Base-by-base conservation (phyloP, 2,329 filamentous ascomycete genomes). In the Hypoxylon sp. region DNA sequence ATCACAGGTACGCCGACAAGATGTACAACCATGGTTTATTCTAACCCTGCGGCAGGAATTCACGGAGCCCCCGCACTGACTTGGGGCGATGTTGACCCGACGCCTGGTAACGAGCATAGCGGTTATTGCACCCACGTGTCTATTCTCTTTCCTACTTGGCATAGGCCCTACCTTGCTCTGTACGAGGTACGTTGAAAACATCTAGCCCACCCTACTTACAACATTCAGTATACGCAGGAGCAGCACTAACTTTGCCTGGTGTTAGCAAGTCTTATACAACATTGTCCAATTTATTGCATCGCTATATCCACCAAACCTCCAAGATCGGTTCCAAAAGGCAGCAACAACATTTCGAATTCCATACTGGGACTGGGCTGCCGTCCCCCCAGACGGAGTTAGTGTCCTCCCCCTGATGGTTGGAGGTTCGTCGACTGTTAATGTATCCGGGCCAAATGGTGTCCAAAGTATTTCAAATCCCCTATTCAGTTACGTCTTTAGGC, bases 81-180 rank as follows among this genome's bases (percentile, higher is more conserved):
- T 11, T 89, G 87, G 85, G 86, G 83, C 31, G 84, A 81, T 35
- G 87, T 89, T 21, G 74, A 80, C 53, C 81, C 84, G 60, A 81
- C 80, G 1, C 75, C 82, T 2, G 87, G 87, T 1, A 87, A 86
- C 65, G 82, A 84, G 62, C 80, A 83, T 42, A 83, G 86, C 15
- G 93, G 93, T 54, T 97, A 94, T 78, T 97, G 93, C 78, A 88
- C 88, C 13, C 93, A 97, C 79, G 87, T 85, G 24, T 92, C 91
- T 1, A 88, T 91, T 44, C 82, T 96, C 15, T 96, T 97, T 77
- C 88, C 91, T 42, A 86, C 90, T 42, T 97, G 93, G 93, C 93
- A 97, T 83, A 88, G 93, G 54, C 92, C 93, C 0, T 97, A 95
- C 78, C 82, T 96, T 65, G 86, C 84, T 31, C 78, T 89, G 55